phyloP scores from a whole-genome alignment of 306 rosid genomes.

The Sophora flavescens region DNA sequence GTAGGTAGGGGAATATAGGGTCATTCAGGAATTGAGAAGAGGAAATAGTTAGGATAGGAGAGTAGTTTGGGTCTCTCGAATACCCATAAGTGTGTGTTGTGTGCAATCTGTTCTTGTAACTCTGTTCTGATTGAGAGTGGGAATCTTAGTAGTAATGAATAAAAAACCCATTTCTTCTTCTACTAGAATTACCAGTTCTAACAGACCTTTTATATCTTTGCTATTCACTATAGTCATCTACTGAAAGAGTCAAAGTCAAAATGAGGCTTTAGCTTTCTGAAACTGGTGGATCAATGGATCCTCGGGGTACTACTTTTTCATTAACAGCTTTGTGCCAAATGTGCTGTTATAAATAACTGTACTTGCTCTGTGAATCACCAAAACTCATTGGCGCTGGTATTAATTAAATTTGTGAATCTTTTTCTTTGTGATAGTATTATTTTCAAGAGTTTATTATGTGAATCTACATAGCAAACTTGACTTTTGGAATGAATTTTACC shows the following conservation, averaged over 20 bases:
- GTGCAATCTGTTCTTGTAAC: no score
- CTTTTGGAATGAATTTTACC: neutral
- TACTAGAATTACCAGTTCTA: no score
- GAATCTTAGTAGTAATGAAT: no score
- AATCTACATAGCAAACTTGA: neutral
- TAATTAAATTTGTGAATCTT: neutral
- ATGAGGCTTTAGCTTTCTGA: slow-evolving; percentile 93
- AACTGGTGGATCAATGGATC: slow-evolving; percentile 70
- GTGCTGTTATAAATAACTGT: neutral
- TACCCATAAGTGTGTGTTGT: no score
- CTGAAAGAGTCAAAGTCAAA: slow-evolving; percentile 94
- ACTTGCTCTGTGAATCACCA: neutral
- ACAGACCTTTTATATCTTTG: no score
- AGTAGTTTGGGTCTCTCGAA: no score
- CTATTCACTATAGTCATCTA: slow-evolving; percentile 65
- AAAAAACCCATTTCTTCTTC: no score
- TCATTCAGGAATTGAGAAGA: no score
- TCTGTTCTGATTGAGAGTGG: no score
- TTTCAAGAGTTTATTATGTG: slow-evolving; percentile 16
- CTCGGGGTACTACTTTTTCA: slow-evolving; percentile 32
- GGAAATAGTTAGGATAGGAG: no score
- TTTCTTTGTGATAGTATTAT: neutral
- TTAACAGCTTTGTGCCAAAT: no score
- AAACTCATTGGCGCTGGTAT: neutral
- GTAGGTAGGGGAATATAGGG: no score